These are phyloP conservation scores for Microdochium trichocladiopsis DNA, from an alignment of 2,329 filamentous ascomycete genomes.

Conservation along the genomic window DNA sequence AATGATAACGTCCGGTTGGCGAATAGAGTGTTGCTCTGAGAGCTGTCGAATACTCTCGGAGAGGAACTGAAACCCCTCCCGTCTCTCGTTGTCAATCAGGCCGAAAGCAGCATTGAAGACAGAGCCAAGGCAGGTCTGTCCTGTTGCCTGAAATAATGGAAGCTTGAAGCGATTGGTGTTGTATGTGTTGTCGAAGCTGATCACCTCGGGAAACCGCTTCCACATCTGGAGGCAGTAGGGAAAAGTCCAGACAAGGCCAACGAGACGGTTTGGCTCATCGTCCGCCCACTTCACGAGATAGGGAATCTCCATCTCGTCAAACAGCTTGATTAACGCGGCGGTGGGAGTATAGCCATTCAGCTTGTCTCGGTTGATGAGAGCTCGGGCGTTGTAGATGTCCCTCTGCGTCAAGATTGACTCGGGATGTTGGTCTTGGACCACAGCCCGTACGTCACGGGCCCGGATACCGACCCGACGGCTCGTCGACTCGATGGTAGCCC, in stretches of 20 bases:
- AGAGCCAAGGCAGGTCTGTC: conserved; percentile 1
- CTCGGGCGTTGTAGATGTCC: conserved; percentile 9
- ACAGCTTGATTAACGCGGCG: conserved; percentile 9
- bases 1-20: no score
- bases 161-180: conserved; percentile 9
- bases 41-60: conserved; percentile 1
- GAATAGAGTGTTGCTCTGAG: not conserved
- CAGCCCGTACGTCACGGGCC: conserved; percentile 7
- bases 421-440: conserved; percentile 4
- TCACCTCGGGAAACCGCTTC: conserved; percentile 7
- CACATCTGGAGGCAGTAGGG: conserved; percentile 6
- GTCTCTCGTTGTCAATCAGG: conserved; percentile 2
- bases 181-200: conserved; percentile 9
- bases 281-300: conserved; percentile 9
- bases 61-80: conserved; percentile 1
- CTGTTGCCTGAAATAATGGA: conserved; percentile 1
- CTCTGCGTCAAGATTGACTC: conserved; percentile 4
- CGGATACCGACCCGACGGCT: no score
- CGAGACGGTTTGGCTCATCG: conserved; percentile 6
- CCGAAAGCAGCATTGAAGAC: conserved; percentile 1
- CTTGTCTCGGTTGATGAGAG: conserved; percentile 7
- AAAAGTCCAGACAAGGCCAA: conserved; percentile 9
- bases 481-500: no score
- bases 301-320: conserved; percentile 8
- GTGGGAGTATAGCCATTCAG: conserved; percentile 6